Base-by-base conservation (phyloP, 768 basidiomycete genomes). In the Mrakia frigida region DNA sequence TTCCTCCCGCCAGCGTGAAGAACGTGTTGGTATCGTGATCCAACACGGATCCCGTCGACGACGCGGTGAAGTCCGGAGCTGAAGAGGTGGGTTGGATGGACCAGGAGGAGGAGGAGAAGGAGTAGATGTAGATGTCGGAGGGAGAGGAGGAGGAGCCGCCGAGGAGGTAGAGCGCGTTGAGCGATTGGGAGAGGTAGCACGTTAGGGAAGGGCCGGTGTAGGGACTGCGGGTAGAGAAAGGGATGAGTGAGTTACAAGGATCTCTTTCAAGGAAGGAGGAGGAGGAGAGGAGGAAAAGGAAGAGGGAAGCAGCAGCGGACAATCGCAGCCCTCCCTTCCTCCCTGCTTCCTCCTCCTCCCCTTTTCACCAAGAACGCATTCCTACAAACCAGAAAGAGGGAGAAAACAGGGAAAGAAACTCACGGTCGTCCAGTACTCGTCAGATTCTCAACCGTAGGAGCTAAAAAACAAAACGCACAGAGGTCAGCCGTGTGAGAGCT, bases 1-100 rank as follows among this genome's bases (percentile, higher is more conserved):
- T 39, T 33, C 52, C 75, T 10, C 52, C 35, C 2, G 80, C 77
- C 23, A 81, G 70, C 86, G 79, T 82, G 91, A 90, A 94, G 84
- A 97, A 90, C 77, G 90, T 89, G 78, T 96, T 94, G 70, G 94
- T 98, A 83, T 98, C 94, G 79, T 96, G 94, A 84, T 98, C 94
- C 46, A 98, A 87, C 78, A 96, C 89, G 37, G 91, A 88, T 37
- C 80, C 76, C 1, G 85, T 86, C 80, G 89, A 90, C 28, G 88
- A 87, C 2, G 77, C 77, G 18, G 86, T 82, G 6, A 88, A 87
- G 82, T 94, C 89, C 2, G 84, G 84, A 11, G 80, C 79, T 28
- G 79, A 79, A 4, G 70, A 53, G 18, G 84, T 87, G 2, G 85
- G 79, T 81, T 98, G 94, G 3, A 87, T 90, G 4, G 91, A 88